phyloP scores from a whole-genome alignment of 768 basidiomycete species.

The Leccinellum luteum region DNA sequence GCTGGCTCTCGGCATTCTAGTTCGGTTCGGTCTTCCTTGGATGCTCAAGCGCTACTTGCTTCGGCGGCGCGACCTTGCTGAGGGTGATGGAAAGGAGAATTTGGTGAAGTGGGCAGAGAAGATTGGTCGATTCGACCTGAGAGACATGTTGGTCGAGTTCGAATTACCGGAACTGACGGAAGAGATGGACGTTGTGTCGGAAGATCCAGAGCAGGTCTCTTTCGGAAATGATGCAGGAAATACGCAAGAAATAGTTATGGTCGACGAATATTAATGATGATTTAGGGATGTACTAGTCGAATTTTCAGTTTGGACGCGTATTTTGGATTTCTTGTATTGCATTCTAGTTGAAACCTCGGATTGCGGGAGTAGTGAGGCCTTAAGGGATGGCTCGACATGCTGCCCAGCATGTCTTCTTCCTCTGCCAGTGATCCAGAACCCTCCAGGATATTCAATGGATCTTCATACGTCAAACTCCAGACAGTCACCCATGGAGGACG shows the following conservation, averaged over 20 bases:
- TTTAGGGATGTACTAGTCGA: not conserved
- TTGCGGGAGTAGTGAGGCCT: not conserved
- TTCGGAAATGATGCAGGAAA: not conserved
- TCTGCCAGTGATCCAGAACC: not conserved
- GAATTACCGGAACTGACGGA: conserved; percentile 13
- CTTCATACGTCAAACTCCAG: conserved; percentile 20
- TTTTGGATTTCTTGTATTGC: conserved; percentile 1
- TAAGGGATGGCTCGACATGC: not conserved
- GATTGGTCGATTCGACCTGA: conserved; percentile 23
- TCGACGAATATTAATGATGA: conserved; percentile 2
- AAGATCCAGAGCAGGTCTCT: not conserved
- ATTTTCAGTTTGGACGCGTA: not conserved
- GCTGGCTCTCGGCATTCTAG: conserved; percentile 20
- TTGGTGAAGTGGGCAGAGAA: conserved; percentile 15
- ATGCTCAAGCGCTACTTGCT: conserved; percentile 27
- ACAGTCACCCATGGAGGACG: conserved; percentile 50
- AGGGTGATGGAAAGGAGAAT: conserved; percentile 12
- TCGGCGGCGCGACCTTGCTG: conserved; percentile 21
- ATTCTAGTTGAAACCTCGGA: not conserved
- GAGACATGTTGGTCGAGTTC: conserved; percentile 21
- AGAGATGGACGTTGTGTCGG: conserved; percentile 6
- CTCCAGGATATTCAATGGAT: not conserved
- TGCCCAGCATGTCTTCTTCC: conserved; percentile 8
- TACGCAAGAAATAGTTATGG: conserved; percentile 9
- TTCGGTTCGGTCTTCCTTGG: conserved; percentile 24